Conservation (phyloP, 1,139 yeast genomes). For the Arxiozyma telluris region DNA sequence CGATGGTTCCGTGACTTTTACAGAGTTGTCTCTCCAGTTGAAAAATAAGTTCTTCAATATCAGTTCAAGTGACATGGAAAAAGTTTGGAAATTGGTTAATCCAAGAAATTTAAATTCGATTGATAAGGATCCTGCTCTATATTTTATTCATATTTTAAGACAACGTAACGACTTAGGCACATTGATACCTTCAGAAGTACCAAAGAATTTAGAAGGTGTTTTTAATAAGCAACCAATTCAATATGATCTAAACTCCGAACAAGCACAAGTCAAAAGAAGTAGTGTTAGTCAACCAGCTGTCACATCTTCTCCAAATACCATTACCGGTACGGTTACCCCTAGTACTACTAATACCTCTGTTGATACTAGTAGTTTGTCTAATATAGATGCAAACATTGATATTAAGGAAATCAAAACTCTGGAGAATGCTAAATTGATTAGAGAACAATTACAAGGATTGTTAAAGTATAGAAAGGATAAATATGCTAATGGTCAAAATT, state of each 20-base stretch:
- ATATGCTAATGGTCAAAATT: conserved; percentile 21
- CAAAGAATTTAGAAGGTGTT: conserved; percentile 86
- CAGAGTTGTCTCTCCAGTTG: conserved; percentile 51
- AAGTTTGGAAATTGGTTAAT: conserved; percentile 92
- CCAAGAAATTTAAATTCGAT: conserved; percentile 81
- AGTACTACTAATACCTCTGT: no score
- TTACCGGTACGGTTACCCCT: no score
- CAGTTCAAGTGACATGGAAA: conserved; percentile 78
- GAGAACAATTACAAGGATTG: conserved; percentile 65
- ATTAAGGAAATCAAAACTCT: conserved; percentile 29
- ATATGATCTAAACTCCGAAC: conserved; percentile 53
- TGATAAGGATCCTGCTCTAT: conserved; percentile 87
- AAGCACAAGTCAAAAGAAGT: conserved; percentile 35
- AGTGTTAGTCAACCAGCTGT: conserved; percentile 21
- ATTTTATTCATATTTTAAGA: conserved; percentile 80
- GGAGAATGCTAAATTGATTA: conserved; percentile 36
- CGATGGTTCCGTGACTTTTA: conserved; percentile 82
- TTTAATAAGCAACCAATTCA: conserved; percentile 80
- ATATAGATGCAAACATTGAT: not conserved
- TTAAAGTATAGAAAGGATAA: conserved; percentile 19
- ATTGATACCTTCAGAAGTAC: conserved; percentile 85
- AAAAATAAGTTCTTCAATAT: conserved; percentile 62
- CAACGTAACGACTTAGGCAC: conserved; percentile 76
- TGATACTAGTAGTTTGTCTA: not conserved
- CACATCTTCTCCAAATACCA: conserved; percentile 1